Evolutionary conservation across 2,329 filamentous ascomycete species (phyloP).

Genomic region (Phaeosphaeriaceae sp.): DNA sequence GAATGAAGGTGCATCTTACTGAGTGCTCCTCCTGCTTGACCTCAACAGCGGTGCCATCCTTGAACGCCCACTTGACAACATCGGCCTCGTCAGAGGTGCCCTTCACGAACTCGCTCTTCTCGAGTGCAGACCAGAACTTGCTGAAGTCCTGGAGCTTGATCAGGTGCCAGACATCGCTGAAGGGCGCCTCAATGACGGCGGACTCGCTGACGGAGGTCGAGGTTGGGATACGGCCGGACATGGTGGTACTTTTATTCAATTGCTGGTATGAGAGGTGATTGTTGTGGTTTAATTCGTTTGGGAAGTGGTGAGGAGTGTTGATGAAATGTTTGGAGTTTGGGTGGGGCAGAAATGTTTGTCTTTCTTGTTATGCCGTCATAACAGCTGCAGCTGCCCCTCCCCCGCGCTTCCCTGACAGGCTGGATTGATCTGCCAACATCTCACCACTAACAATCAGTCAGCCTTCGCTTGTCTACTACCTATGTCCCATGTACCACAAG

Average conservation of each 20-base stretch:
- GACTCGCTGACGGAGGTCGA: conserved; percentile 71
- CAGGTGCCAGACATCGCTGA: conserved; percentile 74
- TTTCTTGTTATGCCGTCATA: conserved; percentile 23
- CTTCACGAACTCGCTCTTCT: conserved; percentile 69
- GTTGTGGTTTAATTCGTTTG: background rate
- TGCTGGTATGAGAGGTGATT: conserved; percentile 4
- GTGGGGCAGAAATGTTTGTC: conserved; percentile 20
- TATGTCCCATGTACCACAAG: background rate
- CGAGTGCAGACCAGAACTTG: conserved; percentile 71
- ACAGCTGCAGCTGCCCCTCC: conserved; percentile 35
- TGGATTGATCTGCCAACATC: conserved; percentile 1
- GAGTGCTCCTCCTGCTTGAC: conserved; percentile 81
- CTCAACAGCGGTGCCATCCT: conserved; percentile 71
- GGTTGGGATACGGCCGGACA: conserved; percentile 62
- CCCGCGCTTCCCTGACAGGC: conserved; percentile 15
- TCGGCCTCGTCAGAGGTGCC: conserved; percentile 69
- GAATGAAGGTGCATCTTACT: conserved; percentile 54
- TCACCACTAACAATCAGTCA: conserved; percentile 18
- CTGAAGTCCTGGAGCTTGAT: conserved; percentile 76
- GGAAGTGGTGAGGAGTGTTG: conserved; percentile 7
- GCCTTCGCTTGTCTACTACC: background rate
- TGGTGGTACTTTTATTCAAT: conserved; percentile 18
- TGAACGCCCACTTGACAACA: conserved; percentile 73
- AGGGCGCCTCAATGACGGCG: conserved; percentile 71
- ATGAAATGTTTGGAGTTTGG: conserved; percentile 24